These are phyloP conservation scores for Epichloe elymi DNA, from an alignment of 2,329 filamentous ascomycete genomes.

Conservation along the genomic window DNA sequence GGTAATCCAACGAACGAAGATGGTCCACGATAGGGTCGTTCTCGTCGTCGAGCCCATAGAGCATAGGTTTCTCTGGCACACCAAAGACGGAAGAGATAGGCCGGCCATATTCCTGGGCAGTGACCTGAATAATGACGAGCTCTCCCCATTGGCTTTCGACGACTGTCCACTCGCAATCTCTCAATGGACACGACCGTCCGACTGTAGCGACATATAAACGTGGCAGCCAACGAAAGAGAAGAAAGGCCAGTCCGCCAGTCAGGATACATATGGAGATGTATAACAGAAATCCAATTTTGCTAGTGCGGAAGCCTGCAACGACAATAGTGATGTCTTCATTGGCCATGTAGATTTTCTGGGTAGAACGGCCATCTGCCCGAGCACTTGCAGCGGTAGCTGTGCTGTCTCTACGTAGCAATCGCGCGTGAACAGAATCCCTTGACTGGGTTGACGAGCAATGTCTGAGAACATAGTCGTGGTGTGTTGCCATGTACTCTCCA, in stretches of 20 bases:
- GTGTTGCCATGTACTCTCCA: conserved; percentile 26
- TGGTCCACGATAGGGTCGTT: conserved; percentile 62
- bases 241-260: conserved; percentile 66
- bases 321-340: conserved; percentile 93
- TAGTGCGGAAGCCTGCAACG: conserved; percentile 81
- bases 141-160: conserved; percentile 98
- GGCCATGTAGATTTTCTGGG: conserved; percentile 84
- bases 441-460: conserved; percentile 51
- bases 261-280: conserved; percentile 60
- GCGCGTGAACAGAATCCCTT: conserved; percentile 41
- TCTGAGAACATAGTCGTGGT: conserved; percentile 36
- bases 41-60: conserved; percentile 42
- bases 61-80: conserved; percentile 44
- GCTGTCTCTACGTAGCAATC: conserved; percentile 61
- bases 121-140: conserved; percentile 63
- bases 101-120: conserved; percentile 37
- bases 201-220: conserved; percentile 69
- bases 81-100: conserved; percentile 55
- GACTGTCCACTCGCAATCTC: conserved; percentile 78
- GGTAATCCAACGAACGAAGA: conserved; percentile 74
- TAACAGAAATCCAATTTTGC: conserved; percentile 48
- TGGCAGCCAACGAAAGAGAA: conserved; percentile 82
- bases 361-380: conserved; percentile 50
- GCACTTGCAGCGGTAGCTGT: conserved; percentile 54
- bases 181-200: conserved; percentile 55